These are phyloP conservation scores for Beta macrorhiza DNA, from an alignment of 179 eudicot species.

Conservation along the genomic window DNA sequence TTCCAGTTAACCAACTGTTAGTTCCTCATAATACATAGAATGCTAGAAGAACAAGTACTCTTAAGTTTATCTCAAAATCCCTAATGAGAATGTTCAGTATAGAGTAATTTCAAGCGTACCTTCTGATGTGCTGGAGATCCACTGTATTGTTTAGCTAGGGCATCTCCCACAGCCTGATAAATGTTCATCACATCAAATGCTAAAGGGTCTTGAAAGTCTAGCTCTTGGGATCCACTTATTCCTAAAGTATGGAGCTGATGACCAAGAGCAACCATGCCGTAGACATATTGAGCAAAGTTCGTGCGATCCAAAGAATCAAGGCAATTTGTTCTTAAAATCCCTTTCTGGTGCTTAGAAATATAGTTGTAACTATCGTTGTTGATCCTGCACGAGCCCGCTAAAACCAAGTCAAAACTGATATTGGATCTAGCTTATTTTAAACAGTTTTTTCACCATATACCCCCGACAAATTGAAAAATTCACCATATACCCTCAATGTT, in stretches of 20 bases:
- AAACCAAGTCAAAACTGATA: not conserved
- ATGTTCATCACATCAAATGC: constrained; percentile 57
- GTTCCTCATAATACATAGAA: not conserved
- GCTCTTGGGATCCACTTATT: constrained; percentile 34
- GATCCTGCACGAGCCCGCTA: constrained; percentile 27
- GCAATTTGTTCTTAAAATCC: constrained; percentile 78
- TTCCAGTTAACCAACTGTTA: not conserved
- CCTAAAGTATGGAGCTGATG: constrained; percentile 61
- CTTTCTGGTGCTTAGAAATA: constrained; percentile 37
- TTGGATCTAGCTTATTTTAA: not conserved
- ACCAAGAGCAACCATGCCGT: constrained; percentile 69
- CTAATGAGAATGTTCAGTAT: too few species aligned
- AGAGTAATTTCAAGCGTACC: constrained; percentile 37
- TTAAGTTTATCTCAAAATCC: too few species aligned
- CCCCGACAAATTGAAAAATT: too few species aligned
- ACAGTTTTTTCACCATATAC: too few species aligned
- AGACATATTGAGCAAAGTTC: constrained; percentile 72
- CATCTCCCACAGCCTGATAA: constrained; percentile 76
- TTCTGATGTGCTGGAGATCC: constrained; percentile 88
- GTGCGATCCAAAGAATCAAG: constrained; percentile 87
- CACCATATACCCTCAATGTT: too few species aligned
- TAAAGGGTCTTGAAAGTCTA: constrained; percentile 47
- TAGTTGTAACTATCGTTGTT: not conserved
- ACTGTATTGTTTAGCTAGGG: constrained; percentile 71
- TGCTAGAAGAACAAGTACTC: not conserved